Percentiles rank a stretch among this genome's conserved stretches.
These are phyloP conservation scores for Monascus purpureus DNA, from an alignment of 495 filamentous ascomycete genomes.

Conservation along the genomic window DNA sequence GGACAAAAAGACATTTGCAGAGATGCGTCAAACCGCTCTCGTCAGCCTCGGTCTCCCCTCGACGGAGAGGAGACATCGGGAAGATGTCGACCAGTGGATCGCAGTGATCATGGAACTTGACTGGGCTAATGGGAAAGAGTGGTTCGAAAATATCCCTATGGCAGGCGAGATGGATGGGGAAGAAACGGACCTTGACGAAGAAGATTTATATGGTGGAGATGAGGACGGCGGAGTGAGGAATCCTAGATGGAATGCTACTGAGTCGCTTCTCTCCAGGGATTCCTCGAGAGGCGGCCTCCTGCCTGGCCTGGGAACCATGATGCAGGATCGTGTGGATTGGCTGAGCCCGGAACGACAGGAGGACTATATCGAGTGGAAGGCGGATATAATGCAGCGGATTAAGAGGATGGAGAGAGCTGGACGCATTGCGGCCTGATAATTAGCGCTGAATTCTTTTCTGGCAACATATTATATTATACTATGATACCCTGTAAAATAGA, in stretches of 20 bases:
- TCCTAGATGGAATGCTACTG: not conserved
- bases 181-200: slow-evolving; percentile 14
- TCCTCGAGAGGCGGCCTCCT: slow-evolving; percentile 26
- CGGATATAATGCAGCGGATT: slow-evolving; percentile 38
- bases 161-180: slow-evolving; percentile 28
- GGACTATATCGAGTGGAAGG: slow-evolving; percentile 64
- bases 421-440: too few relatives aligned
- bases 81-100: slow-evolving; percentile 48
- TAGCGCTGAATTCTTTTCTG: too few relatives aligned
- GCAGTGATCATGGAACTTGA: slow-evolving; percentile 37
- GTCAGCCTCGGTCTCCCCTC: slow-evolving; percentile 22
- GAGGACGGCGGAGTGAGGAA: slow-evolving; percentile 13
- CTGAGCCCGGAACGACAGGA: slow-evolving; percentile 53
- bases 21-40: slow-evolving; percentile 34
- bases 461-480: too few relatives aligned
- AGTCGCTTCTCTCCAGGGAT: not conserved
- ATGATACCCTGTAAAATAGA: too few relatives aligned
- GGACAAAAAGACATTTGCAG: slow-evolving; percentile 33
- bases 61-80: slow-evolving; percentile 23
- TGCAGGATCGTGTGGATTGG: slow-evolving; percentile 73
- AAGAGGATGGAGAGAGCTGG: slow-evolving; percentile 7
- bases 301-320: slow-evolving; percentile 60
- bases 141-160: slow-evolving; percentile 44
- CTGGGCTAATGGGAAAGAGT: slow-evolving; percentile 52
- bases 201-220: slow-evolving; percentile 26